Base-by-base conservation (phyloP, 2,329 filamentous ascomycete genomes). In the Neopestalotiopsis clavispora region DNA sequence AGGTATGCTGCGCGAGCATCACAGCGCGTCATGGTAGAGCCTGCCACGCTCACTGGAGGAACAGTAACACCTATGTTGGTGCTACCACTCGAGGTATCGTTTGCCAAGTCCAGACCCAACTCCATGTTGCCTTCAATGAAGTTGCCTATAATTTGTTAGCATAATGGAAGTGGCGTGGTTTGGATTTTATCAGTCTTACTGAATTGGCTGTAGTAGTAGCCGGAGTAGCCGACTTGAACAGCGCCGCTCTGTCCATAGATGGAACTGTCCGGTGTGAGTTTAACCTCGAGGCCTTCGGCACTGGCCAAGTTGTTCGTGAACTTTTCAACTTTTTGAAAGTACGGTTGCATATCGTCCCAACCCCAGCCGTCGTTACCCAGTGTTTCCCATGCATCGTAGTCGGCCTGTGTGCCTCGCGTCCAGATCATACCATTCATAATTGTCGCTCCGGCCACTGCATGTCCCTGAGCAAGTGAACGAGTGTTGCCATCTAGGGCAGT, bases 311-410 rank as follows among this genome's bases (percentile, higher is more conserved):
- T 67, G 57, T 67, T 32, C 17, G 65, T 67, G 38, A 60, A 67
- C 28, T 30, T 28, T 38, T 67, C 65, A n/a, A 67, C 81, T 74
- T 84, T 85, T 30, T 78, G 77, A 69, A 86, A 82, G 68, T 85
- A 86, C 1, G 80, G 83, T 1, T 81, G 73, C 23, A 87, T 73
- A 12, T 75, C 75, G 3, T 81, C 67, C 78, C 79, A 82, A 7
- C 77, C 75, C 80, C 80, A 82, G 2, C 77, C 77, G 2, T 73
- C 72, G 52, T 80, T 80, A 1, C 79, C 80, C 4, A 82, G 72
- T 5, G 75, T 73, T 56, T 77, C 78, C 80, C 80, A 82, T 23
- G 75, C 75, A 60, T 82, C 76, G 59, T 80, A 81, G 64, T 82
- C 80, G 14, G 72, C 74, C 12, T 75, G 75, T 42, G 76, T 72